Percentiles rank a stretch among this genome's conserved stretches.
These are phyloP conservation scores for Solanum tarijense DNA, from an alignment of 257 asterid species.

Conservation along the genomic window DNA sequence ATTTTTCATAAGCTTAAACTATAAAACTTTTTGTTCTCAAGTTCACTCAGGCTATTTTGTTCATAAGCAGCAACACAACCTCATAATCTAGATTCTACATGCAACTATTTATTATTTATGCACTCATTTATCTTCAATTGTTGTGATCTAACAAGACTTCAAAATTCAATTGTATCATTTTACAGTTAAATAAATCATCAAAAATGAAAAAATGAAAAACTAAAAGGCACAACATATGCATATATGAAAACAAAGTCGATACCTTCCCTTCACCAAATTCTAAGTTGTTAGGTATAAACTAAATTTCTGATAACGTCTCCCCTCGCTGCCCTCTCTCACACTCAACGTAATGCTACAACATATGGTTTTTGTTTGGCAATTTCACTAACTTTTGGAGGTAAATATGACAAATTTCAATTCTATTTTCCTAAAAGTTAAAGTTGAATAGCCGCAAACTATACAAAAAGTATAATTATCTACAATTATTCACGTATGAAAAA, in stretches of 20 bases:
- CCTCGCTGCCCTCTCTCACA: not conserved
- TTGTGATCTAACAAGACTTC: not conserved
- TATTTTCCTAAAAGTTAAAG: not conserved
- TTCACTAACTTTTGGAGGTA: not conserved
- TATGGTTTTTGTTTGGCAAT: not conserved
- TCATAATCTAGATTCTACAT: not conserved
- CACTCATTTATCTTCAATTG: not conserved
- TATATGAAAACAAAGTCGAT: not conserved
- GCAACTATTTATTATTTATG: not conserved
- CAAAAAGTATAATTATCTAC: not conserved
- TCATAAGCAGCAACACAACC: too few relatives aligned
- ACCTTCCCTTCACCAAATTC: not conserved
- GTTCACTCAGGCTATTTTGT: not conserved
- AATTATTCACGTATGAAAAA: not conserved
- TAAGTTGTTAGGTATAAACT: not conserved
- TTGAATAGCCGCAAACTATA: not conserved
- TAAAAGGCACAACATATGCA: not conserved
- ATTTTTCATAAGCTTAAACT: not conserved
- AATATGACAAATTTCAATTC: not conserved
- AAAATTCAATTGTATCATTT: too few relatives aligned
- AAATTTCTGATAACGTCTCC: not conserved
- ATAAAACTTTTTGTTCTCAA: not conserved
- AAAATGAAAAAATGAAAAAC: not conserved
- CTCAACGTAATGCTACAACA: not conserved
- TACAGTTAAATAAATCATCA: not conserved